Base-by-base conservation (phyloP, 202 grass and related monocot species). In the Alloteropsis angusta region DNA sequence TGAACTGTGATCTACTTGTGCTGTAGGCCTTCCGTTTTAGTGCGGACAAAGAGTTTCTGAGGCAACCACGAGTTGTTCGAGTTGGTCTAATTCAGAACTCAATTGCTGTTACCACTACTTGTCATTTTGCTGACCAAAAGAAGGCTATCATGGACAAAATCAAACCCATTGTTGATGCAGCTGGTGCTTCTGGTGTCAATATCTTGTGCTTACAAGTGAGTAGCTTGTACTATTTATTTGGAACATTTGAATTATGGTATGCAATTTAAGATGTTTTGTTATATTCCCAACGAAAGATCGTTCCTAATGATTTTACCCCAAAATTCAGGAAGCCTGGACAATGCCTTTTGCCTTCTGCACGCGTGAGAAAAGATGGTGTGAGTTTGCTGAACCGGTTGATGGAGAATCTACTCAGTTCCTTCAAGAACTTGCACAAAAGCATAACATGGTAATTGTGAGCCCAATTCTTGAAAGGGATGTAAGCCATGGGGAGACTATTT, bases 291-390 rank as follows among this genome's bases (percentile, higher is more conserved):
- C 75, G 44, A 58, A 60, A 49, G 4, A 71, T 49, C 0, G 34
- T 70, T 61, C 67, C 30, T 79, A 64, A 57, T 87, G 26, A 49
- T 86, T 83, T 38, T 75, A 53, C 18, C 58, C 26, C 36, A 28
- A 81, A 82, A 81, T 85, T 68, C 81, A 99, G 96, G 96, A 99
- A 84, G 96, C 96, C 57, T 99, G 92, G 96, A 99, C 84, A 60
- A 93, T 99, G 96, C 96, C 96, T 72, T 99, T 99, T 89, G 92
- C 96, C 19, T 99, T 99, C 68, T 99, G 96, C 83, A 99, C 96
- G 10, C 82, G 96, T 54, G 96, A 99, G 76, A 99, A 99, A 84
- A 90, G 74, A 68, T 98, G 96, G 96, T 98, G 92, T 82, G 96
- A 98, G 77, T 98, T 98, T 89, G 92, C 92, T 32, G 96, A 99